Evolutionary conservation across 306 rosid genomes (phyloP).

Genomic region (Chamaecrista fasciculata): DNA sequence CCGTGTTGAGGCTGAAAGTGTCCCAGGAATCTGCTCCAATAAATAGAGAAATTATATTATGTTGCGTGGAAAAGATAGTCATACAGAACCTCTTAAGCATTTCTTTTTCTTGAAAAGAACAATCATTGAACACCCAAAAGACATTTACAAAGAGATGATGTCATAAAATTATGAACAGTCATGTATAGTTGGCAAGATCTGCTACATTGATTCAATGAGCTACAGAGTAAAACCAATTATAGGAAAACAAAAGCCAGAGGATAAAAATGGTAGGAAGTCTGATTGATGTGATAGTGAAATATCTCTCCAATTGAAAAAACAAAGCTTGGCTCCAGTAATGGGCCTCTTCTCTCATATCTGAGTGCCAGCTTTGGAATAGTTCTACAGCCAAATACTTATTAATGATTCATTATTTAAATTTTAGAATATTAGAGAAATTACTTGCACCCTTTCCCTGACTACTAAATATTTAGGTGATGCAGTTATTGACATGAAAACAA

Average conservation of each 20-base stretch:
- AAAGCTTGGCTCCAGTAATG: background rate
- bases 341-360: too few species aligned
- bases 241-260: background rate
- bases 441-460: too few species aligned
- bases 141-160: conserved; percentile 11
- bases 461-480: too few species aligned
- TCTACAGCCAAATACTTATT: background rate
- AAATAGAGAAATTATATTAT: conserved; percentile 25
- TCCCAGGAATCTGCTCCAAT: conserved; percentile 74
- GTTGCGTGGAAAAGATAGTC: conserved; percentile 9
- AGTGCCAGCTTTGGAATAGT: too few species aligned
- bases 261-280: background rate
- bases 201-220: background rate
- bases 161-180: background rate
- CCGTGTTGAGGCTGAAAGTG: conserved; percentile 77
- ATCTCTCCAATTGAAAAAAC: background rate
- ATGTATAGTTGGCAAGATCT: background rate
- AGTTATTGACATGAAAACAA: too few species aligned
- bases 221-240: background rate
- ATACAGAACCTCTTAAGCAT: background rate
- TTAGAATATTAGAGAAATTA: too few species aligned
- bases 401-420: too few species aligned
- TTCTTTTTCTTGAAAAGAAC: background rate
- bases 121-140: conserved; percentile 12
- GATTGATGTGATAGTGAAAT: background rate